Base-by-base conservation (phyloP, 352 stramenopile genomes). In the Pilasporangium apinafurcum region DNA sequence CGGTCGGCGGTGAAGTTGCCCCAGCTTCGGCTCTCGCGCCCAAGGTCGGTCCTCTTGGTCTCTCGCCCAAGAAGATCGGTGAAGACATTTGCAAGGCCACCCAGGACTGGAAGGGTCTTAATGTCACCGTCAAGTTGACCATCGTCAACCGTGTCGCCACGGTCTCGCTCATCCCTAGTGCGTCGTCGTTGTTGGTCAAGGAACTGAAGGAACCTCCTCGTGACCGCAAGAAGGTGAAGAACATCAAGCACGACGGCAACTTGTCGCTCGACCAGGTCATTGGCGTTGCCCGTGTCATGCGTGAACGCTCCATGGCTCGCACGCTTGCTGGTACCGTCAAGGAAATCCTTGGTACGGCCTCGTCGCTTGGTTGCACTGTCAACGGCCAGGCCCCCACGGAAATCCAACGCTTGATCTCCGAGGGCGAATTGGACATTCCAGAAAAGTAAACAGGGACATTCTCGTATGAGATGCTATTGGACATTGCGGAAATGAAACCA, bases 11-110 rank as follows among this genome's bases (percentile, higher is more conserved):
- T 78, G 97, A 99, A 84, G 80, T 99, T 74, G 96, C 90, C 72
- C 89, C 96, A 62, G 96, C 97, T 69, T 98, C 97, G 60, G 92
- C 96, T 47, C 92, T 99, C 51, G 97, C 97, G 44, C 97, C 97
- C 59, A 99, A 99, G 87, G 96, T 99, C 62, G 97, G 97, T 91
- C 96, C 97, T 52, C 95, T 99, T 48, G 97, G 97, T 95, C 83
- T 99, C n/a, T 99, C 96, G 45, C 96, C 97, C 54, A 99, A 99
- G 91, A 99, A 99, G 79, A 95, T 99, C 54, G 97, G 97, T 62
- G 97, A 99, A 72, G 97, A 99, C 83, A 99, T 99, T 67, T 96
- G 97, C 84, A 99, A 99, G 85, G 96, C 95, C 55, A 99, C 97
- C 49, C 59, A 86, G 66, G 97, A 99, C 81, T 99, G 97, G 97